Percentiles rank a stretch among this genome's conserved stretches.
Evolutionary conservation across 352 stramenopile species (phyloP).

Genomic region (Thalassiosira exigua): DNA sequence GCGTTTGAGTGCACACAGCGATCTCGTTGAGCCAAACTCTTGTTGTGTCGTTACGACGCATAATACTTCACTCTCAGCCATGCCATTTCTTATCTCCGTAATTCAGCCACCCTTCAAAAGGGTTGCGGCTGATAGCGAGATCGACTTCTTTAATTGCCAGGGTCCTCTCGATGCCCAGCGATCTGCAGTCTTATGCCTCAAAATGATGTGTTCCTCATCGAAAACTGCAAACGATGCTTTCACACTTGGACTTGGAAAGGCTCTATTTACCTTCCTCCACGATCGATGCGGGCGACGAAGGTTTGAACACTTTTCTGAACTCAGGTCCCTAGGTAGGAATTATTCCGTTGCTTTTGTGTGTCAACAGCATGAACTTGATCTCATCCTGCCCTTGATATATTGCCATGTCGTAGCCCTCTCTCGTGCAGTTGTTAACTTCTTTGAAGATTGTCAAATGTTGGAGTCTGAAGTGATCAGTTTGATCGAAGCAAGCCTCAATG

Average conservation of each 20-base stretch:
- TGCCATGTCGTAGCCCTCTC: constrained; percentile 21
- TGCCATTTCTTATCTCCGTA: constrained; percentile 54
- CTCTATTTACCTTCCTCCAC: constrained; percentile 56
- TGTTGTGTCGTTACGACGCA: constrained; percentile 53
- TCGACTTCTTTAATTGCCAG: constrained; percentile 47
- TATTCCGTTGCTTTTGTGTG: constrained; percentile 5
- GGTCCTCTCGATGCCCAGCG: constrained; percentile 38
- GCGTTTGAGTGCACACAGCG: constrained; percentile 44
- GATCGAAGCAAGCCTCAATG: constrained; percentile 40
- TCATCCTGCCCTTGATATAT: constrained; percentile 8
- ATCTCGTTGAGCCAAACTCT: constrained; percentile 31
- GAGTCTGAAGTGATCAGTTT: constrained; percentile 41
- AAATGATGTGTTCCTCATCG: constrained; percentile 32
- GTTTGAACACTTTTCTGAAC: constrained; percentile 57
- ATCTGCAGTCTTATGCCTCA: constrained; percentile 54
- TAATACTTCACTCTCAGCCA: constrained; percentile 32
- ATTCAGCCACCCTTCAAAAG: constrained; percentile 29
- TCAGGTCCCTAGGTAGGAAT: constrained; percentile 43
- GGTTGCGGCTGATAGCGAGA: constrained; percentile 27
- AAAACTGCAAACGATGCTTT: constrained; percentile 26
- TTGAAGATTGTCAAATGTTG: constrained; percentile 53
- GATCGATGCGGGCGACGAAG: constrained; percentile 42
- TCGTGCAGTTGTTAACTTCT: constrained; percentile 42
- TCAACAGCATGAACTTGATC: constrained; percentile 2
- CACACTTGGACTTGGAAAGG: constrained; percentile 37